Evolutionary conservation across 352 stramenopile species (phyloP).

Genomic region (Phytophthora sojae): DNA sequence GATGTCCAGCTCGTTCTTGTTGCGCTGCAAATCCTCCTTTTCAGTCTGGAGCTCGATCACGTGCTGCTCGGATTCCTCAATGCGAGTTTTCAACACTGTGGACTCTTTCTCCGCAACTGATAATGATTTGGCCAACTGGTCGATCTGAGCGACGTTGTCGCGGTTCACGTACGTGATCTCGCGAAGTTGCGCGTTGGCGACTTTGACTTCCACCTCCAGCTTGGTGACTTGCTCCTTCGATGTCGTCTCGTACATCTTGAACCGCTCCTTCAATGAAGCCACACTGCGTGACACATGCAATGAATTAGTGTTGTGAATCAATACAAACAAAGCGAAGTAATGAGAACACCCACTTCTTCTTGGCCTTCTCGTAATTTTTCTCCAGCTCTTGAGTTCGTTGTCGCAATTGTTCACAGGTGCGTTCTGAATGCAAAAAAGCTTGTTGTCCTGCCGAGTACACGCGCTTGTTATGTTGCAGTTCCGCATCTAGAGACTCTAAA

Average conservation of each 20-base stretch:
- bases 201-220: constrained; percentile 84
- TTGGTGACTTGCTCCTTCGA: constrained; percentile 85
- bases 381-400: constrained; percentile 73
- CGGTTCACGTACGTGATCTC: constrained; percentile 82
- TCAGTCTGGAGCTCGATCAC: constrained; percentile 54
- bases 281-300: constrained; percentile 43
- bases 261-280: constrained; percentile 67
- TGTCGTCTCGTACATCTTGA: constrained; percentile 80
- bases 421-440: constrained; percentile 77
- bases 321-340: neutral
- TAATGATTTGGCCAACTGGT: constrained; percentile 65
- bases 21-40: constrained; percentile 68
- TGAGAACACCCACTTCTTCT: constrained; percentile 59
- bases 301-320: neutral
- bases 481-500: constrained; percentile 72
- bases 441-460: constrained; percentile 82
- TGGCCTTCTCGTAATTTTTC: constrained; percentile 80
- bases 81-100: constrained; percentile 42
- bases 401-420: constrained; percentile 73
- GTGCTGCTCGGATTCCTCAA: constrained; percentile 54
- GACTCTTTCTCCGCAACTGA: constrained; percentile 59
- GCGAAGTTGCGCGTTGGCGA: constrained; percentile 69
- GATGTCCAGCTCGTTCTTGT: constrained; percentile 61
- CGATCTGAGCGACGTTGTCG: constrained; percentile 71
- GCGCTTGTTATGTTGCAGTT: constrained; percentile 84